Evolutionary conservation across 371 early-diverging fungal genomes (phyloP).

Genomic region (Neoconidiobolus thromboides): DNA sequence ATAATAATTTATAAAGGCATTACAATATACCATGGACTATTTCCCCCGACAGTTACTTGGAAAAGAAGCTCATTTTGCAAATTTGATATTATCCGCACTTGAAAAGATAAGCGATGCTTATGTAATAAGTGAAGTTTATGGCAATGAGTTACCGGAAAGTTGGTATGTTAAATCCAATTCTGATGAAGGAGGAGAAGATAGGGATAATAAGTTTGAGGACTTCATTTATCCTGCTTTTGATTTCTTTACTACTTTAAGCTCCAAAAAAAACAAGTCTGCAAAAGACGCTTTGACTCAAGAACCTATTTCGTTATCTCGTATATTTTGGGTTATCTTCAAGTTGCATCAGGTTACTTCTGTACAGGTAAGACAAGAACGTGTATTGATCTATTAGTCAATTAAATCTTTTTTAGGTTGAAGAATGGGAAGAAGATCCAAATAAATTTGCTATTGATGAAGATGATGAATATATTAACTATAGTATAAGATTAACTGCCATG

Average conservation of each 20-base stretch:
- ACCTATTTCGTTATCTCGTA: constrained; percentile 18
- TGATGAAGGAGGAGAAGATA: background rate
- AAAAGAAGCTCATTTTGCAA: background rate
- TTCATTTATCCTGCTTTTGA: constrained; percentile 13
- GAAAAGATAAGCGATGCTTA: background rate
- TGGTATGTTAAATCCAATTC: background rate
- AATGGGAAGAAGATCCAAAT: constrained; percentile 65
- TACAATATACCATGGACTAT: background rate
- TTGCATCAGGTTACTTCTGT: background rate
- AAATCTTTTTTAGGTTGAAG: constrained; percentile 24
- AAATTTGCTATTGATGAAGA: constrained; percentile 79
- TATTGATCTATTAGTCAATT: background rate
- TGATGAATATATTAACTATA: constrained; percentile 63
- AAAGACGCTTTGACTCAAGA: background rate
- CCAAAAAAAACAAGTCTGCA: constrained; percentile 9
- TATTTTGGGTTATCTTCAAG: constrained; percentile 14
- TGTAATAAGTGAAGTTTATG: background rate
- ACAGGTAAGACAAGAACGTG: background rate
- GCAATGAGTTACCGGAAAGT: background rate
- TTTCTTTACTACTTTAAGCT: constrained; percentile 20
- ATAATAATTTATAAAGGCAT: background rate
- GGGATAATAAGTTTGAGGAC: background rate
- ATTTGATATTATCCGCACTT: background rate
- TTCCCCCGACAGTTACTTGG: background rate
- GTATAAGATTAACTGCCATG: constrained; percentile 59